These are phyloP conservation scores for Orychophragmus violaceus DNA, from an alignment of 345 rosid species.

Conservation along the genomic window DNA sequence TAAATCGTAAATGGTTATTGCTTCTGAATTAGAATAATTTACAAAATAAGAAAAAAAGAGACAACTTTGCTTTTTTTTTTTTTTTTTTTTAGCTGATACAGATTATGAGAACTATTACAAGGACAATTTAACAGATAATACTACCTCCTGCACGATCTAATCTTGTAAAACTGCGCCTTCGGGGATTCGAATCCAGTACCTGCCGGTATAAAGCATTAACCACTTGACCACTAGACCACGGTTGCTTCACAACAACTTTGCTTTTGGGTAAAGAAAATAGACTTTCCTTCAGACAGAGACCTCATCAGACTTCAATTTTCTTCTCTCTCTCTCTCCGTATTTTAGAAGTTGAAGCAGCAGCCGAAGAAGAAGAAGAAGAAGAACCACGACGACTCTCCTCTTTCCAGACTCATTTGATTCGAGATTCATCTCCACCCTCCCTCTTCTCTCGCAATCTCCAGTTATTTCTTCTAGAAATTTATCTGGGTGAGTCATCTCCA, in stretches of 20 bases:
- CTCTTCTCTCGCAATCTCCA: background rate
- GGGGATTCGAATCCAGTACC: no score
- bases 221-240: no score
- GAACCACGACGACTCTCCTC: background rate
- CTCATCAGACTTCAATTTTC: background rate
- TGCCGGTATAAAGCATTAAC: no score
- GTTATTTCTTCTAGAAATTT: background rate
- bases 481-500: no score
- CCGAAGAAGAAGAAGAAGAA: background rate
- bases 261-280: background rate
- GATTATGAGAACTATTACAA: no score
- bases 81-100: no score
- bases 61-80: no score
- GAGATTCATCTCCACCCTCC: background rate
- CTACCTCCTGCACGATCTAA: no score
- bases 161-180: no score
- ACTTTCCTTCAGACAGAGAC: background rate
- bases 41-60: conserved; percentile 1
- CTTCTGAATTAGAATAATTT: background rate
- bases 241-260: no score
- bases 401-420: background rate
- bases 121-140: no score
- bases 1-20: background rate
- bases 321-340: conserved; percentile 14
- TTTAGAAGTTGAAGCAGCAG: background rate